Evolutionary conservation across 2,329 filamentous ascomycete genomes (phyloP).

Genomic region (Fusarium austroafricanum): DNA sequence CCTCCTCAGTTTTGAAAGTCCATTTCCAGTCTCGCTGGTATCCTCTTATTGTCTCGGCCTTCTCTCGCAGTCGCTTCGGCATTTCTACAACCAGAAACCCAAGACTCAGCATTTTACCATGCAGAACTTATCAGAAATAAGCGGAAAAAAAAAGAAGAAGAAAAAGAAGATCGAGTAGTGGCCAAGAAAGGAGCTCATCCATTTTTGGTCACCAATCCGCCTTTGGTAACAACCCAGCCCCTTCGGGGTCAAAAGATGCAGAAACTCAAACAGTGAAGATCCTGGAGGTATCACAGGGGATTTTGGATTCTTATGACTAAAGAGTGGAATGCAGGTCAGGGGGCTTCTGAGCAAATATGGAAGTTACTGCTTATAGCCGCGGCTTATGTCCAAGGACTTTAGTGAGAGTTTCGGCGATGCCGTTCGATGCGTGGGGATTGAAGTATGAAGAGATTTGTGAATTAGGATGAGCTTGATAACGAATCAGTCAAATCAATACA

Average conservation of each 20-base stretch:
- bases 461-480: neutral
- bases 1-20: no score
- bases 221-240: neutral
- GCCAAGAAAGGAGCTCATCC: neutral
- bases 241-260: neutral
- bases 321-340: neutral
- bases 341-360: neutral
- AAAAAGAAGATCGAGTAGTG: no score
- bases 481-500: no score
- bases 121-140: neutral
- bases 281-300: neutral
- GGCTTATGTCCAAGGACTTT: neutral
- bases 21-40: neutral
- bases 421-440: neutral
- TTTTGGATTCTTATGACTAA: neutral
- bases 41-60: neutral
- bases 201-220: neutral
- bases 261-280: neutral
- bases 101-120: neutral
- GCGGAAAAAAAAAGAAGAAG: neutral
- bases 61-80: neutral
- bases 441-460: neutral
- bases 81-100: neutral
- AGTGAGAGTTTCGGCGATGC: slow-evolving; percentile 1
- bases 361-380: neutral